Base-by-base conservation (phyloP, 1,284 basidiomycete genomes). In the Ganoderma lucidum region DNA sequence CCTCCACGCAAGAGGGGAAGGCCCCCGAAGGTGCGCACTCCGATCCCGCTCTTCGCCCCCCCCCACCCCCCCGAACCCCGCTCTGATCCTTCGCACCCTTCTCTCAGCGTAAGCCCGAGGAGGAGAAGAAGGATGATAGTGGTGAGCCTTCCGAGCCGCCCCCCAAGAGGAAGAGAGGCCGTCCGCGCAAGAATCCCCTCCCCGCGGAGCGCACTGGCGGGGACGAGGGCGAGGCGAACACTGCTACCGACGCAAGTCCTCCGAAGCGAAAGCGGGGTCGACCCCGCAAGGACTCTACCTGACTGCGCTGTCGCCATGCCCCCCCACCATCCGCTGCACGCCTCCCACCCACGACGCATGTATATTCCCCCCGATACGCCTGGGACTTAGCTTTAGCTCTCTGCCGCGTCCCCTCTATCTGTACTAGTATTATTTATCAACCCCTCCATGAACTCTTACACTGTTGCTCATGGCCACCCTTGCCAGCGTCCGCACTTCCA, bases 241-340 rank as follows among this genome's bases (percentile, higher is more conserved):
- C 70, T 42, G 74, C 75, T 42, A 75, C 73, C 30, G 76, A 76
- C 61, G 67, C 77, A n/a, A 73, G 70, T 58, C 41, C 70, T 28
- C 78, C 80, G 68, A 91, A 88, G 87, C 90, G 85, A 86, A 93
- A 88, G 83, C 84, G 90, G 73, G 91, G 91, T 64, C 85, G 91
- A 75, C 92, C 91, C 75, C 87, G 88, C 77, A 93, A 93, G 87
- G 76, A 77, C 61, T 73, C 77, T 70, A 75, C 72, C 61, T 77
- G 64, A 73, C 35, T 59, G 60, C 32, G 35, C 62, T 60, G 48
- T 58, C 62, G 28, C 64, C 66, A 48, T 65, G 23, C 30, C 53
- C 56, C 62, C 23, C 23, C 17, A 15, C 53, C 35, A 3, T 23
- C 30, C 9, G 2, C 45, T 55, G 35, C 35, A 39, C 51, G 14